phyloP scores from a whole-genome alignment of 2,329 filamentous ascomycete species.

The Colletotrichum tofieldiae region DNA sequence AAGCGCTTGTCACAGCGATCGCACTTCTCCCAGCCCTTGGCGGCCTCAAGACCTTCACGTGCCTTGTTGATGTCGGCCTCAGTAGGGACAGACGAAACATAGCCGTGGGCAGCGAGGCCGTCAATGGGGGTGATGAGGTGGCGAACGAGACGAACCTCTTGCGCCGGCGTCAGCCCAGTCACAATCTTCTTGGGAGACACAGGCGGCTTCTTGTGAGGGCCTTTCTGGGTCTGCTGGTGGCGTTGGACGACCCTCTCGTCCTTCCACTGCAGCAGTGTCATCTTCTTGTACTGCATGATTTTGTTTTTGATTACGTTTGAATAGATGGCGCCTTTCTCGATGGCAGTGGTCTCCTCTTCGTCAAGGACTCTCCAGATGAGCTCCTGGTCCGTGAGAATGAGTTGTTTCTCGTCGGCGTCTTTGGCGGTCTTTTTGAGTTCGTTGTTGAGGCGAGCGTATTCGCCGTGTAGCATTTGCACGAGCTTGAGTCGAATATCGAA shows the following conservation, averaged over 20 bases:
- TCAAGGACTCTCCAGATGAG: slow-evolving; percentile 80
- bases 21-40: slow-evolving; percentile 87
- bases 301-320: slow-evolving; percentile 87
- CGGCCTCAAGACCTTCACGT: slow-evolving; percentile 74
- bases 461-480: slow-evolving; percentile 75
- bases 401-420: slow-evolving; percentile 63
- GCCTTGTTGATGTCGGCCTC: slow-evolving; percentile 77
- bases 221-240: slow-evolving; percentile 50
- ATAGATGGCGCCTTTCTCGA: slow-evolving; percentile 80
- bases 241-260: slow-evolving; percentile 63
- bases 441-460: slow-evolving; percentile 78
- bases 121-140: slow-evolving; percentile 76
- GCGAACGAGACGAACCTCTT: slow-evolving; percentile 78
- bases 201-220: slow-evolving; percentile 50
- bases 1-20: slow-evolving; percentile 90
- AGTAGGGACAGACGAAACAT: slow-evolving; percentile 79
- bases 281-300: slow-evolving; percentile 82
- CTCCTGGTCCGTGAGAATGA: slow-evolving; percentile 75
- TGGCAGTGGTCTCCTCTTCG: slow-evolving; percentile 83
- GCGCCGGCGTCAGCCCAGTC: slow-evolving; percentile 77
- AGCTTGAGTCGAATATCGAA: slow-evolving; percentile 71
- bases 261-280: slow-evolving; percentile 81
- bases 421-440: slow-evolving; percentile 69
- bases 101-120: slow-evolving; percentile 78
- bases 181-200: slow-evolving; percentile 68